Evolutionary conservation across 2,329 filamentous ascomycete genomes (phyloP), one percentile per base, ranked within the genome.

Genomic region (Ophiostoma quercus): DNA sequence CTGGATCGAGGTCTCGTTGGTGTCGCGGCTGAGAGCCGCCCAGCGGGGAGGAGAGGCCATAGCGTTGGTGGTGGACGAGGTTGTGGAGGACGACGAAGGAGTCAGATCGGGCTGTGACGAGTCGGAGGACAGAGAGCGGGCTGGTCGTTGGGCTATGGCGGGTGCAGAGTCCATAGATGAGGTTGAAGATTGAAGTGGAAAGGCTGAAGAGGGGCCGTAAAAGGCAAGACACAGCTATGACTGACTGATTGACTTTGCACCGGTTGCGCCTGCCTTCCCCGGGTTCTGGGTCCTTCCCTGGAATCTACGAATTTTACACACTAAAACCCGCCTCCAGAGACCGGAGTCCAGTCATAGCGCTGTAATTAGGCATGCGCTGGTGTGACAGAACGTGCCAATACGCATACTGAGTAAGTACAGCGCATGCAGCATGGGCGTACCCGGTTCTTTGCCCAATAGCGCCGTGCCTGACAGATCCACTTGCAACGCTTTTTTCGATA

Each of bases 1-100:
- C 78, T 95, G 89, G 80, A 99, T 96, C 79, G 96, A 97, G 78
- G 95, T 99, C 84, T 99, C 95, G 83, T 98, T 98, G 77, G 95
- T 99, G 80, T 94, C 90, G 79, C 95, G 92, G 74, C 90, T 88
- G 75, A 98, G 83, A 69, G 89, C 87, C 67, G 92, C 89, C 79
- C 90, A 92, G 77, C 94, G 91, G n/a, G 71, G 65, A 63, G 80
- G 65, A 62, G 80, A 77, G 68, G 72, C 71, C 76, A 77, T 78
- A 68, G 43, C 71, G n/a, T 68, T 9, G 12, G 54, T 9, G 25
- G 22, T 25, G 25, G 4, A 54, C 1, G 37, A 22, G 68, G 47
- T n/a, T 47, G 25, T n/a, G 3, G 41, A 60, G 6, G 39, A 37
- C 7, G 65, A 32, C 19, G 19, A 12, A 14, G 14, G 41, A 19